Conservation (phyloP, 208 protist species). For the Trypanosoma congolense region DNA sequence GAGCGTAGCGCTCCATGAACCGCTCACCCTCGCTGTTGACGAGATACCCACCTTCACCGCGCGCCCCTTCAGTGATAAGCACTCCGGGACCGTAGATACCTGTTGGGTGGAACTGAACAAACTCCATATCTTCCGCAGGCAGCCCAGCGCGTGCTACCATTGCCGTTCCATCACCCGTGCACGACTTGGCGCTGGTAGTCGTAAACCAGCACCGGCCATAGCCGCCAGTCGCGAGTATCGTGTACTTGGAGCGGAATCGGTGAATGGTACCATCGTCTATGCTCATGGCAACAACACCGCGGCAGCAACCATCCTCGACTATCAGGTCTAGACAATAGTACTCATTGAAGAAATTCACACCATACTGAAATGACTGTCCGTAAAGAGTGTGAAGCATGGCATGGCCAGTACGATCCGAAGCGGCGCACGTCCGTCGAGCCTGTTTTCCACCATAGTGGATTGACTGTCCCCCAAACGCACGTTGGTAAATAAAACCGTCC, state of each 20-base stretch:
- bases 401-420: slow-evolving; percentile 98
- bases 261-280: slow-evolving; percentile 98
- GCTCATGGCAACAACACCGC: slow-evolving; percentile 95
- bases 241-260: slow-evolving; percentile 95
- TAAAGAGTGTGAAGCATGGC: slow-evolving; percentile 99
- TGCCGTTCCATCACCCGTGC: slow-evolving; percentile 98
- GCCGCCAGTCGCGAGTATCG: slow-evolving; percentile 97
- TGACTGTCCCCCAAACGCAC: slow-evolving; percentile 98
- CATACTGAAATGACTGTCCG: slow-evolving; percentile 95
- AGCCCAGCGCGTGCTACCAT: slow-evolving; percentile 98
- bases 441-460: slow-evolving; percentile 97
- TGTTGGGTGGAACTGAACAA: slow-evolving; percentile 99
- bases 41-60: slow-evolving; percentile 97
- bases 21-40: slow-evolving; percentile 98
- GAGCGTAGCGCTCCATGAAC: slow-evolving; percentile 98
- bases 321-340: slow-evolving; percentile 99
- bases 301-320: slow-evolving; percentile 96
- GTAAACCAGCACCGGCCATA: slow-evolving; percentile 97
- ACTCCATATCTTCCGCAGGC: slow-evolving; percentile 97
- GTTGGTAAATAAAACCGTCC: slow-evolving; percentile 99
- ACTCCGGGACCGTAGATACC: slow-evolving; percentile 98
- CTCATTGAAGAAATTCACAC: slow-evolving; percentile 98
- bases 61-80: slow-evolving; percentile 98
- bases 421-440: slow-evolving; percentile 95
- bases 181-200: slow-evolving; percentile 98